Evolutionary conservation across 176 grass and related monocot species (phyloP).

Genomic region (Triticum turgidum): DNA sequence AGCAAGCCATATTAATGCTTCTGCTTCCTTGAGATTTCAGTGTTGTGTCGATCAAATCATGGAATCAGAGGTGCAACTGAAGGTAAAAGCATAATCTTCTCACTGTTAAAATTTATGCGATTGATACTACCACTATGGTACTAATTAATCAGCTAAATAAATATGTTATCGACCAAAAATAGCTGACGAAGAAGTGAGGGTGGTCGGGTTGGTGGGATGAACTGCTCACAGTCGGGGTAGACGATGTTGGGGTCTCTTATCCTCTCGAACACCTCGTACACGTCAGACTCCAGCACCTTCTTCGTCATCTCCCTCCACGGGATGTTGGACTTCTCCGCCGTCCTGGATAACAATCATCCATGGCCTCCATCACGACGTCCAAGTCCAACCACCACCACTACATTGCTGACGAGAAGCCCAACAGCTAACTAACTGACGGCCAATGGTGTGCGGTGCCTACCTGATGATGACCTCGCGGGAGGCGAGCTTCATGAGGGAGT

Average conservation of each 20-base stretch:
- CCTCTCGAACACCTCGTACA: constrained; percentile 65
- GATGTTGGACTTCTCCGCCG: constrained; percentile 76
- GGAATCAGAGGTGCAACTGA: background rate
- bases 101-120: background rate
- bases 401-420: background rate
- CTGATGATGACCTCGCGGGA: constrained; percentile 75
- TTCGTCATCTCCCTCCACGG: constrained; percentile 84
- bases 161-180: too few relatives aligned
- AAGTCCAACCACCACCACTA: background rate
- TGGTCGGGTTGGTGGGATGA: background rate
- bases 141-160: too few relatives aligned
- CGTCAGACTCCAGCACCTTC: constrained; percentile 70
- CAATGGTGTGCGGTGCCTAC: constrained; percentile 9
- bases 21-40: background rate
- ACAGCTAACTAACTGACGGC: background rate
- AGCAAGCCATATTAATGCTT: background rate
- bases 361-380: background rate
- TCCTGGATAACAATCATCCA: constrained; percentile 35
- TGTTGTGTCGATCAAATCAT: too few relatives aligned
- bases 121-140: background rate
- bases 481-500: constrained; percentile 79
- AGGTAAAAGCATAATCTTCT: background rate
- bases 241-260: constrained; percentile 59
- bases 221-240: constrained; percentile 63
- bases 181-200: background rate